These are phyloP conservation scores for Macrolepiota fuliginosa DNA, from an alignment of 768 basidiomycete species.

Conservation along the genomic window DNA sequence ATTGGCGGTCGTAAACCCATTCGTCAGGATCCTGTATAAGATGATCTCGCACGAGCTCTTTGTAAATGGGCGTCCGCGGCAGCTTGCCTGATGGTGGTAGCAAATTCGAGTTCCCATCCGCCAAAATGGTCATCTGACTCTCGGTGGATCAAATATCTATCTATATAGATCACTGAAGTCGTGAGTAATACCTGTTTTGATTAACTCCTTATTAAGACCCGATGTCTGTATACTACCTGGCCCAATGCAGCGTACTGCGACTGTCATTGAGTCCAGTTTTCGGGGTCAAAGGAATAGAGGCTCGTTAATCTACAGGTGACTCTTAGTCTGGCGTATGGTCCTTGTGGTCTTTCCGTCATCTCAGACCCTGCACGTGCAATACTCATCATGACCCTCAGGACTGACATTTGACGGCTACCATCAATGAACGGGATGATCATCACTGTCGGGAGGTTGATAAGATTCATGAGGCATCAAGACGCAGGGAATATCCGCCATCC, in stretches of 20 bases:
- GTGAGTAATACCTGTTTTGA: not conserved
- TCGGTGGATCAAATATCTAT: not conserved
- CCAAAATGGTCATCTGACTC: not conserved
- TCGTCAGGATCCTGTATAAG: not conserved
- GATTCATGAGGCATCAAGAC: not conserved
- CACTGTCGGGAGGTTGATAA: conserved; percentile 5
- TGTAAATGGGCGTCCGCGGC: not conserved
- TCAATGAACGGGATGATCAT: conserved; percentile 1
- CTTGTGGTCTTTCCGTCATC: too few relatives aligned
- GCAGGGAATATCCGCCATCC: not conserved
- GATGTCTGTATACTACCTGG: not conserved
- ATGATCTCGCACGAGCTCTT: not conserved
- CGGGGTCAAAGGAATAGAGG: not conserved
- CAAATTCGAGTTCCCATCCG: not conserved
- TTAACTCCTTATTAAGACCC: not conserved
- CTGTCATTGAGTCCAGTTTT: too few relatives aligned
- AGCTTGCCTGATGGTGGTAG: not conserved
- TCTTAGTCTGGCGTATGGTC: too few relatives aligned
- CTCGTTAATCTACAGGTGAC: not conserved
- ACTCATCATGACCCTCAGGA: not conserved
- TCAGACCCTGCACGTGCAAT: not conserved
- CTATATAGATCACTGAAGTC: not conserved
- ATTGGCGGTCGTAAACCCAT: conserved; percentile 5
- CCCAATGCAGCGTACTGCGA: too few relatives aligned
- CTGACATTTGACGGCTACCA: not conserved